Base-by-base conservation (phyloP, 345 rosid genomes). In the Hibiscus trionum region DNA sequence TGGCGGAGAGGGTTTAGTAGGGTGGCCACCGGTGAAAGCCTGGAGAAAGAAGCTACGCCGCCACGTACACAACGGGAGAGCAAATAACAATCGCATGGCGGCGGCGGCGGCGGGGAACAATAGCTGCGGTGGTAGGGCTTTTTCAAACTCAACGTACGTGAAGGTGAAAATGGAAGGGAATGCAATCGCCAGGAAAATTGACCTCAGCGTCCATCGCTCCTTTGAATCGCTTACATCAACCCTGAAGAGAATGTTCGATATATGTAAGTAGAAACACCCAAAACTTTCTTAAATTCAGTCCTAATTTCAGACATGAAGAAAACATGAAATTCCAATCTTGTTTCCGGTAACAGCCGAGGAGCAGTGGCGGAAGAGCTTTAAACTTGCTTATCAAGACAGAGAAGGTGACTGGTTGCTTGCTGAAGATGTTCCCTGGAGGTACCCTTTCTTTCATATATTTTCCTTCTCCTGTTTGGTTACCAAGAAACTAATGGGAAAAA, bases 401-500 rank as follows among this genome's bases (percentile, higher is more conserved):
- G 59, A 67, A 67, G 71, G 71, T 15, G 71, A 67, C 58, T 67
- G 71, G 71, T 29, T 67, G 58, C 58, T 67, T 49, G 71, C 71
- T 9, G 44, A 67, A 67, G 71, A 67, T 67, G 58, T 67, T 15
- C 59, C 59, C 14, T 67, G 71, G 71, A 67, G 71, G 71, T 67
- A 49, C 58, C 58, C 16, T 47, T 3, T 66, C 16, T 24, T 64
- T 53, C 14, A 14, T 66, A 2, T 16, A 6, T 47, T 27, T 16
- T 24, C 7, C 4, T 24, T 27, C 12, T 24, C 6, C 58, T 29
- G 59, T 67, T 67, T 67, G 39, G 3, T 67, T 49, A 27, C 15
- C 4, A 4, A 49, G 42, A 67, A 49, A 16, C 42, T 67, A 39
- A 27, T 49, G 71, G 55, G 57, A 16, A 52, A 44, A 67, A 1